Base-by-base conservation (phyloP, 345 rosid genomes). In the Camelina hispida region DNA sequence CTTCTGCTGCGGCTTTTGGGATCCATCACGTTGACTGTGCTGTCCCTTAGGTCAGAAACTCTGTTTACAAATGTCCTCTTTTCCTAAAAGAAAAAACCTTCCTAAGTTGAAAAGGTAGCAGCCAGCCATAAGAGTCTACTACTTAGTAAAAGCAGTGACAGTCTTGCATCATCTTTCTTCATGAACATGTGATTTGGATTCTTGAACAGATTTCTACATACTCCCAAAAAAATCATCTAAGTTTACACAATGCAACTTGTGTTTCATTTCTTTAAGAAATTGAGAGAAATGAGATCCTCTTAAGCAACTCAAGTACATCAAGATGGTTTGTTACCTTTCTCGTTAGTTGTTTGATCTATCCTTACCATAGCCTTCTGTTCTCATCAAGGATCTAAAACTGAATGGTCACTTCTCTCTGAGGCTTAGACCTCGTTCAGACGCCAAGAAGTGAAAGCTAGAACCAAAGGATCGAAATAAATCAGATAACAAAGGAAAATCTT, bases 1-100 rank as follows among this genome's bases (percentile, higher is more conserved):
- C 28, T 25, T 25, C 28, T 25, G 90, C 74, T 84, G 85, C 79
- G 76, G 93, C 69, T 80, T 74, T 22, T 93, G 98, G 99, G 93
- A 96, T 79, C 96, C 97, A 46, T 51, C 75, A 17, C 96, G 71
- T 80, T 38, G 98, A 96, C 82, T 96, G 99, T 76, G 89, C 91
- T 20, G 93, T 77, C 60, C 93, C 89, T 79, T 98, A 95, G 99
- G 99, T 92, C 14, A 7, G 55, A 64, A 42, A 54, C 25, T 53
- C 61, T 56, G 43, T 59, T 62, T 25, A 37, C 40, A 30, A 13
- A 6, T 56, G 43, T 25, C 57, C 16, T 68, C 53, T 44, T 40
- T 76, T 18, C 65, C 47, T 34, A 32, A 28, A 17, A 23, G 32
- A 56, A 22, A 51, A 42, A 17, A 50, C 48, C 28, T 15, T 60